Evolutionary conservation across 164 flowering plant genomes (phyloP), one percentile per base, ranked within the genome.

Genomic region (Cinnamomum micranthum): DNA sequence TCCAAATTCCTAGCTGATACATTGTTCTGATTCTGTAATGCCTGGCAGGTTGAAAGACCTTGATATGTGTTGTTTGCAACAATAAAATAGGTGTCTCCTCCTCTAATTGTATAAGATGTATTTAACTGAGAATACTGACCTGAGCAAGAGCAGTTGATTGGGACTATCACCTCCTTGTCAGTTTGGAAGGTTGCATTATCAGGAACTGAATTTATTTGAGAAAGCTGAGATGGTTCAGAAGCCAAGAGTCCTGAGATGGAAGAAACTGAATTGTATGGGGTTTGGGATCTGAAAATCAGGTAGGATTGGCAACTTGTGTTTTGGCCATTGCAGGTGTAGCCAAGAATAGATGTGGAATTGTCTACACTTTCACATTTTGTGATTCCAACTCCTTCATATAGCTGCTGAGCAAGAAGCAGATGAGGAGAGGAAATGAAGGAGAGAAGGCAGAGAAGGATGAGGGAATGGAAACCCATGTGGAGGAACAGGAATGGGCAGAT

Each of bases 1-100:
- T 1, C 17, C 68, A 94, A 35, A 4, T 68, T 20, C 0, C 2
- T 65, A 19, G 80, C 17, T 5, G 19, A 17, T 50, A 65, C 22
- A 0, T 2, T 58, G 71, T 82, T 89, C 63, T 90, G 85, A 59
- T 70, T 41, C 74, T 67, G 73, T 6, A 92, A 35, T 67, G 93
- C 87, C 71, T 87, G 88, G 77, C 98, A 94, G 20, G 96, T 92
- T 11, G 94, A 81, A 23, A 92, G 86, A 59, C 91, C 90, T 82
- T 91, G 86, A 50, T 76, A 91, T 1, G 87, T 91, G 69, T 79
- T 14, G 73, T 87, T 92, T 14, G 93, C 91, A 22, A 92, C 80
- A 2, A 50, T 9, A 19, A 82, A 82, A 60, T 69, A 81, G 2
- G 78, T 82, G 19, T 87, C 80, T 0, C 5, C 77, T 1, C 17